Base-by-base conservation (phyloP, 306 rosid species). In the Malus sieversii region DNA sequence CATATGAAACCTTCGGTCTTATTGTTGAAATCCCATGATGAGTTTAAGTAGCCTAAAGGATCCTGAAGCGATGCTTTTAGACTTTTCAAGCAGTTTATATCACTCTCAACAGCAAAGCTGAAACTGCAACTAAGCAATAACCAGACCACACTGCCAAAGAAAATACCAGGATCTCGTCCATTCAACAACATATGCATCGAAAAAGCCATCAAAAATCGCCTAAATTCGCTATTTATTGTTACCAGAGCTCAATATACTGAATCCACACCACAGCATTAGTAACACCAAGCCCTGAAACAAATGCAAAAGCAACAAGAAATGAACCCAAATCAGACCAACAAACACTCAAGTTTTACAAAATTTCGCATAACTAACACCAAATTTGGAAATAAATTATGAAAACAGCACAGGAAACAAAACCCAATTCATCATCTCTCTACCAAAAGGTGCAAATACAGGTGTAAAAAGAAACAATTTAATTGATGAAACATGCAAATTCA, bases 11-110 rank as follows among this genome's bases (percentile, higher is more conserved):
- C 98, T 83, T 90, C 95, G 3, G 96, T 81, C 0, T 4, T 32
- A 71, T 90, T 90, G 85, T 80, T 65, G 80, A 93, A 93, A 84
- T 84, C 38, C 98, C 98, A 90, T 1, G 93, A 81, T 59, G 87
- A 73, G 15, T 10, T 63, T 85, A 93, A 80, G 78, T 76, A 81
- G 9, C 68, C 71, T n/a, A 79, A 11, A 25, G 96, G 90, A 66
- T 93, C 97, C 66, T 92, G 52, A 32, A 93, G 82, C 8, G 88
- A 48, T 0, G 2, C 58, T 55, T 76, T 74, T 68, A 93, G 76
- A 55, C 72, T 82, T 80, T 7, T 81, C 86, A 93, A 86, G 82
- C 98, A 93, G 67, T 45, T 8, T 61, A 93, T 74, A 80, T 93
- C 96, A 76, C 52, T 87, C 20, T 60, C 84, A 75, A 85, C 84